Conservation (phyloP, 2,329 filamentous ascomycete genomes). For the Microcyclosporella mali region DNA sequence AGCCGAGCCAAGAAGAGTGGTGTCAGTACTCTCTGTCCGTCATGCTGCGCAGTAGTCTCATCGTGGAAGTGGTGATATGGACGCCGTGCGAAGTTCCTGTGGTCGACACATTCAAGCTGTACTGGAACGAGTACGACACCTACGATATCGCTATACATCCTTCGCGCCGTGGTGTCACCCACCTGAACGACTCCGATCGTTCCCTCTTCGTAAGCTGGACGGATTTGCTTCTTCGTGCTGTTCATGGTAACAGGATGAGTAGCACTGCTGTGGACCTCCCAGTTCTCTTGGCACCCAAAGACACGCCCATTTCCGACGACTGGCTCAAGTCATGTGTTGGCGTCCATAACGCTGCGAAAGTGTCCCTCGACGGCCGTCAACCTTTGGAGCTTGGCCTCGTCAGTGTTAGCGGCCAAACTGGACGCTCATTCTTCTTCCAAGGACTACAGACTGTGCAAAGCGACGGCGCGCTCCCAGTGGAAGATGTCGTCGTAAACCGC, state of each 20-base stretch:
- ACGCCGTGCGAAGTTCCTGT: constrained; percentile 11
- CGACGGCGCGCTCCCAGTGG: background rate
- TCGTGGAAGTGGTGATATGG: constrained; percentile 17
- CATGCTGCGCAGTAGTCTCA: background rate
- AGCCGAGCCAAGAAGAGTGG: background rate
- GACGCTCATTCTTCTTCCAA: constrained; percentile 17
- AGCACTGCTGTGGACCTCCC: constrained; percentile 9
- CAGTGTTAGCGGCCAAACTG: constrained; percentile 10
- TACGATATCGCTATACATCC: constrained; percentile 12
- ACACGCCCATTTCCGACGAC: background rate
- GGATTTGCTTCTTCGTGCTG: constrained; percentile 4
- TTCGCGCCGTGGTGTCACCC: background rate
- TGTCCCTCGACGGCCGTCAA: background rate
- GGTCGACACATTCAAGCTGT: constrained; percentile 13
- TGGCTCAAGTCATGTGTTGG: constrained; percentile 7
- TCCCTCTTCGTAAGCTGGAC: background rate
- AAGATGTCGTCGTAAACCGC: constrained; percentile 8
- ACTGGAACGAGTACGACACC: constrained; percentile 22
- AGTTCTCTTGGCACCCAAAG: constrained; percentile 9
- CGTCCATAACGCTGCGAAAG: background rate
- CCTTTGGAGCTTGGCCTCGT: constrained; percentile 14
- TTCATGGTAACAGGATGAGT: constrained; percentile 10
- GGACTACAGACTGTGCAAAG: constrained; percentile 2
- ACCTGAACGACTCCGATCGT: background rate
- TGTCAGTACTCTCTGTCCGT: constrained; percentile 7